Evolutionary conservation across 192 early-diverging fungal species (phyloP), one percentile per base, ranked within the genome.

Genomic region (Coemansia sp.): DNA sequence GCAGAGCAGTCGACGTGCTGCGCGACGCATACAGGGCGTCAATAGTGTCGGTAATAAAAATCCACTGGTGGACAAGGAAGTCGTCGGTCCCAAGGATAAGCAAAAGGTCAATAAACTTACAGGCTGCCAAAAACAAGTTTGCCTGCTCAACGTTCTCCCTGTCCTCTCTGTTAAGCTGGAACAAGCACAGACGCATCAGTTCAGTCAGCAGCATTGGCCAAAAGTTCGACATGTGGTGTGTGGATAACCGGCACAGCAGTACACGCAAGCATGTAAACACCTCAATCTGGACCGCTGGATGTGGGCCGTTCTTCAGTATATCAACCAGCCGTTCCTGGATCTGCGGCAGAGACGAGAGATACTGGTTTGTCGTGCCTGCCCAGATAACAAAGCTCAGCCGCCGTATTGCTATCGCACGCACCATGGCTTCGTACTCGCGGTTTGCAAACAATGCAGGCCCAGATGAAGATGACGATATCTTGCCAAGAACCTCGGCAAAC

Each of bases 61-160:
- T 93, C 95, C 95, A 97, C 85, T 97, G 93, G 65, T 94, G 93
- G 47, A 94, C 86, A 72, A 94, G 89, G 64, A 94, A 95, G 40
- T 89, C 86, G 40, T 92, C 92, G n/a, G 90, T 87, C 56, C 89
- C 90, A 7, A 97, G 86, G 10, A 91, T 83, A 68, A 92, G 86
- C 49, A 95, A 47, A 44, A 95, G 71, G 65, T 97, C 95, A 47
- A 97, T 69, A 70, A 95, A 93, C 75, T 95, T 97, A 76, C 94
- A 95, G 0, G 89, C 91, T 2, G 92, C 88, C 71, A 97, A 69
- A 45, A 93, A 91, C 15, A 93, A 76, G 47, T 87, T 82, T 11
- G 87, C 84, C 70, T 90, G 89, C 59, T 93, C 91, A 7, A 83
- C 74, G 13, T 85, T 73, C 38, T 88, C 87, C 9, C 71, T 44